Evolutionary conservation across 1,139 yeast species (phyloP), one percentile per base, ranked within the genome.

Genomic region (Blastobotrys malaysiensis): DNA sequence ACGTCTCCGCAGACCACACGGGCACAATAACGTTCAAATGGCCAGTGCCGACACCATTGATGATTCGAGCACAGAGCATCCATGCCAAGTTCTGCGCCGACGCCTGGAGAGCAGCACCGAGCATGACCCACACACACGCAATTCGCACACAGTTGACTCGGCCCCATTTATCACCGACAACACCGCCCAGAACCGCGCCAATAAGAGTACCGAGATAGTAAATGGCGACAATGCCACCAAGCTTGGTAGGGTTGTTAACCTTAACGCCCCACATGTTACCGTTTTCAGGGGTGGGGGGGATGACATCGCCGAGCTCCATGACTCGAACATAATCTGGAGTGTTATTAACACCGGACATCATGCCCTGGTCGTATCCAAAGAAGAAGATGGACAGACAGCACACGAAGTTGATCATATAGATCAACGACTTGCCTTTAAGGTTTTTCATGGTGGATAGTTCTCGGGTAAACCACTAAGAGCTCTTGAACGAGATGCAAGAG

Each of bases 21-120:
- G 83, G 82, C 54, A 80, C 80, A 58, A 81, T 79, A 48, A 82
- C 82, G 63, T 83, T 82, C 65, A 78, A 82, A 50, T 80, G 71
- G 59, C 85, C 84, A 52, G 81, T 80, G 59, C 85, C 85, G 43
- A 81, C 65, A 56, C 86, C 86, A 46, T 80, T 72, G 46, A 80
- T 61, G 57, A 81, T 79, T 63, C 86, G 73, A 65, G 83, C 78
- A 45, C 72, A 74, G 43, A 70, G 65, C 64, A 69, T 61, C 70
- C 70, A 67, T 11, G 65, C 61, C 18, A 63, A 57, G 50, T 65
- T 65, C 52, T 62, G 63, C 9, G 73, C 64, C 43, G 69, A 60
- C 9, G 65, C 57, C 56, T 69, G 73, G 14, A 70, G 57, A 7
- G 69, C 63, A 13, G 73, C 73, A 21, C 73, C 73, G 27, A 70